phyloP scores from a whole-genome alignment of 176 grass and related monocot species.

The Paspalum vaginatum region DNA sequence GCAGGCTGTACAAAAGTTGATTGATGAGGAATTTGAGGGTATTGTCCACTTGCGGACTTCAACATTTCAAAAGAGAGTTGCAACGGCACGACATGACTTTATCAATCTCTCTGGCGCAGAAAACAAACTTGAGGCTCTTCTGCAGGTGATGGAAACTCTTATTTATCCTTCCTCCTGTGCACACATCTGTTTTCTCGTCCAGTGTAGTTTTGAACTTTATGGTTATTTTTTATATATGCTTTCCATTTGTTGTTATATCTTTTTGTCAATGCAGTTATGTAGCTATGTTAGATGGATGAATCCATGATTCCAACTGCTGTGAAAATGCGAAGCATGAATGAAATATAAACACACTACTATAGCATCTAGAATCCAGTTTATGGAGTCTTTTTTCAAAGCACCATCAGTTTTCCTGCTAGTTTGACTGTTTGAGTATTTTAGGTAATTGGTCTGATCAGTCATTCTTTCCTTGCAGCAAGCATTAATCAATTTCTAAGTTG shows the following conservation, averaged over 20 bases:
- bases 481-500: background rate
- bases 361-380: background rate
- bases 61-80: constrained; percentile 89
- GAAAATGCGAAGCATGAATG: constrained; percentile 12
- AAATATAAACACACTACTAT: background rate
- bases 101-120: constrained; percentile 89
- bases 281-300: background rate
- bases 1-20: constrained; percentile 85
- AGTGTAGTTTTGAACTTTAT: constrained; percentile 15
- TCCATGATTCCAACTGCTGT: background rate
- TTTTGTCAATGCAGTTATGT: background rate
- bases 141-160: constrained; percentile 63
- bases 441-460: background rate
- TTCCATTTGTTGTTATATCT: background rate
- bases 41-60: constrained; percentile 90
- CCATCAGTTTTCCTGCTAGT: background rate
- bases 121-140: constrained; percentile 96
- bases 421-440: background rate
- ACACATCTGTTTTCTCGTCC: constrained; percentile 7
- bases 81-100: constrained; percentile 96
- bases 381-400: background rate
- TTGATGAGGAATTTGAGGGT: constrained; percentile 97
- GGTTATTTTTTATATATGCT: background rate
- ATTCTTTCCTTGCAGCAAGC: background rate
- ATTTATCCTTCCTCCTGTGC: background rate